phyloP scores from a whole-genome alignment of 2,329 filamentous ascomycete genomes.

The Colletotrichum shisoi region DNA sequence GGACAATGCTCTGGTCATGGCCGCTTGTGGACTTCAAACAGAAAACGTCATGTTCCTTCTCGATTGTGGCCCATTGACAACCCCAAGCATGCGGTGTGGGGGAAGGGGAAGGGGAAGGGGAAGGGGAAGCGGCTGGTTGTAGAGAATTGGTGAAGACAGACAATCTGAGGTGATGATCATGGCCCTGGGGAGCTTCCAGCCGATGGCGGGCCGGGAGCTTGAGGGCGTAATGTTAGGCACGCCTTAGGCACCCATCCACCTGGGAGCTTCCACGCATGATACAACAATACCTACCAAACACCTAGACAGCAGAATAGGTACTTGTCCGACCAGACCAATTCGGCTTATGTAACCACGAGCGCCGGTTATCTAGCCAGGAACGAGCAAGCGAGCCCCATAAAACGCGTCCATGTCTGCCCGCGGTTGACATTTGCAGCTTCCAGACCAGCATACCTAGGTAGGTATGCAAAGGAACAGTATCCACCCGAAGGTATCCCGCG shows the following conservation, averaged over 20 bases:
- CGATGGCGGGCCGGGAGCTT: conserved; percentile 16
- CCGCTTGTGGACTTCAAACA: conserved; percentile 25
- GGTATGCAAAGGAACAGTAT: background rate
- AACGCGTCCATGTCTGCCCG: background rate
- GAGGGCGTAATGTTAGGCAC: conserved; percentile 7
- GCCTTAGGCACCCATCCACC: background rate
- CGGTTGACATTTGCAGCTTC: background rate
- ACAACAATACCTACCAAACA: background rate
- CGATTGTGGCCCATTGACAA: conserved; percentile 6
- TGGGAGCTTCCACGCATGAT: too few relatives aligned
- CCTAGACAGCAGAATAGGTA: too few relatives aligned
- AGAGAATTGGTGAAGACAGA: conserved; percentile 8
- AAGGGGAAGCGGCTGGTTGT: background rate
- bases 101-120: background rate
- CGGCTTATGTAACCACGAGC: background rate
- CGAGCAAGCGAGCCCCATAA: conserved; percentile 7
- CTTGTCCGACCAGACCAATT: background rate
- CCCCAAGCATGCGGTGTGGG: background rate
- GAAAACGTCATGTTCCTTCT: conserved; percentile 16
- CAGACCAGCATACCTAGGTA: background rate
- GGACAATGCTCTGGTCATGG: conserved; percentile 34
- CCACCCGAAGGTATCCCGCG: background rate
- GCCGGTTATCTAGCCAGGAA: background rate
- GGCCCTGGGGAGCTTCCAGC: conserved; percentile 3
- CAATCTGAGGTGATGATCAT: conserved; percentile 8